A percentile compares a stretch with the other conserved stretches of the same genome.
Evolutionary conservation across 2,329 filamentous ascomycete genomes (phyloP).

Genomic region (Neonectria faginata): DNA sequence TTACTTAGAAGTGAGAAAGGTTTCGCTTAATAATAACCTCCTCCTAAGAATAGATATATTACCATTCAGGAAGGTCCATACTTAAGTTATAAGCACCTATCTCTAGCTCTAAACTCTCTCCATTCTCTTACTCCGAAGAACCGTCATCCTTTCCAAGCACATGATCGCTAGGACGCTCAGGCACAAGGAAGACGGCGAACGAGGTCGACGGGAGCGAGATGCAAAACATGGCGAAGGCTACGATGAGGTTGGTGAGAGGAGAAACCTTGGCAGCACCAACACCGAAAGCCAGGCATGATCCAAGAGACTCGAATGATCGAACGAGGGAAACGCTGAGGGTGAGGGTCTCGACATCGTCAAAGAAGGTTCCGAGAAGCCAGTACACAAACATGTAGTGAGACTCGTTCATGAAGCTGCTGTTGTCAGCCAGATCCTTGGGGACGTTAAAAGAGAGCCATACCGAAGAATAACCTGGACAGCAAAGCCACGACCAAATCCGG

Average conservation of each 20-base stretch:
- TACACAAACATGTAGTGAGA: slow-evolving; percentile 65
- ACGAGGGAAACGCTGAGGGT: slow-evolving; percentile 61
- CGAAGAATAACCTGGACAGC: slow-evolving; percentile 61
- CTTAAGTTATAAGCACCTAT: too few species aligned
- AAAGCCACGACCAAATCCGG: slow-evolving; percentile 60
- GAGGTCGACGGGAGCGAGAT: slow-evolving; percentile 54
- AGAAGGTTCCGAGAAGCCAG: slow-evolving; percentile 63
- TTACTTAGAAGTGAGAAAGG: too few species aligned
- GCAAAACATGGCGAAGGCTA: slow-evolving; percentile 61
- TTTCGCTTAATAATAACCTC: too few species aligned
- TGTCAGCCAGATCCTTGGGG: slow-evolving; percentile 4
- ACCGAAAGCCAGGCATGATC: slow-evolving; percentile 59
- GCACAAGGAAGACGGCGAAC: slow-evolving; percentile 52
- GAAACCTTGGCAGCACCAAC: slow-evolving; percentile 59
- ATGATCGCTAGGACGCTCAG: slow-evolving; percentile 44
- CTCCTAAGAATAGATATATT: too few species aligned
- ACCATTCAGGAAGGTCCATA: too few species aligned
- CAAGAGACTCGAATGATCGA: slow-evolving; percentile 61
- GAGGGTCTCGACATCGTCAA: slow-evolving; percentile 63
- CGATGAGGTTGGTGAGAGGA: slow-evolving; percentile 61
- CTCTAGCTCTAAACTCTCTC: too few species aligned
- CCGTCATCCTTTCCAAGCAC: slow-evolving; percentile 23
- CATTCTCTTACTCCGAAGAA: slow-evolving; percentile 9
- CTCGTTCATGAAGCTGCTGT: slow-evolving; percentile 60
- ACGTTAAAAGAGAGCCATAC: slow-evolving; percentile 39